Conservation (phyloP, 257 asterid species). For the Striga asiatica region DNA sequence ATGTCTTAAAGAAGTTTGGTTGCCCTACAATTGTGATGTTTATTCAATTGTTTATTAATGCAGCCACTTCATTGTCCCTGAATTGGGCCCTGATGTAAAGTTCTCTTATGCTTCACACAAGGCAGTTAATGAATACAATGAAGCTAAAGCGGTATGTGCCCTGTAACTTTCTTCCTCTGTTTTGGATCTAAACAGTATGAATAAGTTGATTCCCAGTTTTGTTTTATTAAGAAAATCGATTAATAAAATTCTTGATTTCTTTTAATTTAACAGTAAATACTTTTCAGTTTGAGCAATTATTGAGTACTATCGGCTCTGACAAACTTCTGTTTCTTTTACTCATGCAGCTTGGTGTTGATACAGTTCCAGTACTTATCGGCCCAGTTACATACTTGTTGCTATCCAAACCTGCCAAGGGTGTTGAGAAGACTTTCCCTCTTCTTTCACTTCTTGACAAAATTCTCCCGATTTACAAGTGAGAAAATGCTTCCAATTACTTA, state of each 20-base stretch:
- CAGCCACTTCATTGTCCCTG: slow-evolving; percentile 95
- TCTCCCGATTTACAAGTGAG: slow-evolving; percentile 72
- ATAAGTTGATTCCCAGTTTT: too few species aligned
- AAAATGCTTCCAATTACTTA: background rate
- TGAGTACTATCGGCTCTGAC: too few species aligned
- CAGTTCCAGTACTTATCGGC: slow-evolving; percentile 72
- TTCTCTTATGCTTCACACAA: slow-evolving; percentile 89
- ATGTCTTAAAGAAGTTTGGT: background rate
- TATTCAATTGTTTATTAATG: slow-evolving; percentile 10
- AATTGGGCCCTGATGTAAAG: slow-evolving; percentile 76
- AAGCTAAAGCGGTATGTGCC: slow-evolving; percentile 68
- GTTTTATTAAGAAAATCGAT: too few species aligned
- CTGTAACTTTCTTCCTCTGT: background rate
- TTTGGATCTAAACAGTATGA: too few species aligned
- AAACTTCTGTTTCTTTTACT: background rate
- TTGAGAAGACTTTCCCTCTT: slow-evolving; percentile 45
- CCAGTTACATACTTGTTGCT: slow-evolving; percentile 69
- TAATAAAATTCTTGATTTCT: too few species aligned
- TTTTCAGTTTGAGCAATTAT: too few species aligned
- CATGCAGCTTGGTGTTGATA: slow-evolving; percentile 61
- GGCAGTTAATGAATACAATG: slow-evolving; percentile 85
- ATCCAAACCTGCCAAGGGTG: slow-evolving; percentile 76
- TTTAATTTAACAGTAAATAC: too few species aligned
- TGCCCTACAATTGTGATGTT: background rate
- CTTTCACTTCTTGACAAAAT: slow-evolving; percentile 62